Base-by-base conservation (phyloP, 202 grass and related monocot genomes). In the Bolboschoenoplectus hybrid region DNA sequence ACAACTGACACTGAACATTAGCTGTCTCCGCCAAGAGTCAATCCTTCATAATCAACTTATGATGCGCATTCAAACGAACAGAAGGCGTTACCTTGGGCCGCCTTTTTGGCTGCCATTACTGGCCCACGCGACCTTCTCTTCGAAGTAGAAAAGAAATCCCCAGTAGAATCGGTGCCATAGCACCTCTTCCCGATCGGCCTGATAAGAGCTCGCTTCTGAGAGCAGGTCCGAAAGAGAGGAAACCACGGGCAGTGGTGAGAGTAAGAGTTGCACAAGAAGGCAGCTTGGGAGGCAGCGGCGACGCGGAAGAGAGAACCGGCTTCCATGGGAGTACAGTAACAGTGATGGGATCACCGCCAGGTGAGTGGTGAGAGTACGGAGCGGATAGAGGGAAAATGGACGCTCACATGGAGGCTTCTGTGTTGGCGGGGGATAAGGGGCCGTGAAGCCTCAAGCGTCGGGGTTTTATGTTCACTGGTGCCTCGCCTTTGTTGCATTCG, bases 71-170 rank as follows among this genome's bases (percentile, higher is more conserved):
- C 26, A 55, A 63, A 35, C 5, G 4, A 3, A 7, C 19, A n/a
- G 44, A 12, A 13, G 41, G 32, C 14, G 79, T 85, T 67, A 97
- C 95, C 95, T 87, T 94, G 62, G 41, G 90, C 87, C 32, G 90
- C 90, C 87, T 94, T 98, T 90, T 98, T 95, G 55, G 93, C 95
- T 1, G 93, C 91, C 95, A 98, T 98, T 47, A 95, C 84, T 2
- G 95, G 95, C 0, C 95, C 95, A 34, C 95, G 85, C 50, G 91
- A 92, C 45, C 95, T 88, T 61, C 95, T 82, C 61, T 94, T 98
- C 8, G 93, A 98, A 46, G 83, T 79, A 5, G 82, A 74, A 61
- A 72, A 50, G 44, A 80, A 85, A 9, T 68, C 85, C 1, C 89
- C 88, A 7, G 78, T 69, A 12, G 76, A 61, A 78, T 84, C 89